Evolutionary conservation across 768 basidiomycete species (phyloP).

Genomic region (Lactarius evosmus): DNA sequence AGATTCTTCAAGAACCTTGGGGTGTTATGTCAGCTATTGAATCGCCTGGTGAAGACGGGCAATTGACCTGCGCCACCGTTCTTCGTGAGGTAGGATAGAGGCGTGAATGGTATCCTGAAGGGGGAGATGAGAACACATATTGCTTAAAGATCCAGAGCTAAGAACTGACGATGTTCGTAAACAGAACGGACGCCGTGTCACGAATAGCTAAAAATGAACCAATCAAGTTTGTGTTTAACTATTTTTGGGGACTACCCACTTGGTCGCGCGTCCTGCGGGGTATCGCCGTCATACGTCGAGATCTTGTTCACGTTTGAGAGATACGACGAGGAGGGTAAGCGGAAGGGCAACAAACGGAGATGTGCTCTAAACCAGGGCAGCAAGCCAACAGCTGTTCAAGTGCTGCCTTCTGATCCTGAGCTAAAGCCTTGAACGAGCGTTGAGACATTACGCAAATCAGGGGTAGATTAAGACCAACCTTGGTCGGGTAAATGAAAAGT

Average conservation of each 20-base stretch:
- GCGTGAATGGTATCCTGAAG: slow-evolving; percentile 79
- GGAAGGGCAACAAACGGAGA: slow-evolving; percentile 42
- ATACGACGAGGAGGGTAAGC: background rate
- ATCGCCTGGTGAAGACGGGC: slow-evolving; percentile 9
- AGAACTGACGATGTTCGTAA: slow-evolving; percentile 77
- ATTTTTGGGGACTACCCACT: slow-evolving; percentile 38
- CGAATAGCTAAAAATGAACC: slow-evolving; percentile 51
- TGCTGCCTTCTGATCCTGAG: slow-evolving; percentile 79
- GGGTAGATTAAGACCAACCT: slow-evolving; percentile 41
- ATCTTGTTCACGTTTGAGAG: slow-evolving; percentile 39
- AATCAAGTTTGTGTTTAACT: background rate
- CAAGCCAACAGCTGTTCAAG: slow-evolving; percentile 61
- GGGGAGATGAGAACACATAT: slow-evolving; percentile 28
- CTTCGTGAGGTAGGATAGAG: slow-evolving; percentile 81
- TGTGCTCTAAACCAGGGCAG: slow-evolving; percentile 59
- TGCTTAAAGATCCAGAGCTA: background rate
- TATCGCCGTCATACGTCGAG: slow-evolving; percentile 87
- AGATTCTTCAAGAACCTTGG: slow-evolving; percentile 73
- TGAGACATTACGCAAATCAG: background rate
- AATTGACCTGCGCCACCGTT: slow-evolving; percentile 69
- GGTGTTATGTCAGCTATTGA: background rate
- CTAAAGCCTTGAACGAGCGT: slow-evolving; percentile 59
- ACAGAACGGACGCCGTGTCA: slow-evolving; percentile 71
- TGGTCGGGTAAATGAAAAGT: slow-evolving; percentile 87
- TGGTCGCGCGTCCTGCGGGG: slow-evolving; percentile 62